Evolutionary conservation across 2,329 filamentous ascomycete species (phyloP), one percentile per base, ranked within the genome.

Genomic region (Hypoxylon sp.): DNA sequence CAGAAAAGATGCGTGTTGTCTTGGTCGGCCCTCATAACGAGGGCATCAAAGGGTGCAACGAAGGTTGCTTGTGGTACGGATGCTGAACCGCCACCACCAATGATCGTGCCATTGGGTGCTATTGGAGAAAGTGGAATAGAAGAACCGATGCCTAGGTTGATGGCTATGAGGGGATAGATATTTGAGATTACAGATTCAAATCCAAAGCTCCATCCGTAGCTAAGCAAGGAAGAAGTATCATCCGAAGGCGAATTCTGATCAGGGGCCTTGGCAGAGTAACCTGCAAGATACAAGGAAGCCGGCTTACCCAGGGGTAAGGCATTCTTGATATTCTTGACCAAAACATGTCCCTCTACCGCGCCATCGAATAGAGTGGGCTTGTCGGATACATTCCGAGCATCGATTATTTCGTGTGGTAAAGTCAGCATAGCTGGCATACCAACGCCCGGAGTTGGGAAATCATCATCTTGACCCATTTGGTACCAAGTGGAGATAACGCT

Each of bases 251-350:
- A 70, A 28, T 68, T 72, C 32, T 45, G 36, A 43, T 58, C 60
- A 17, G 70, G 70, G 1, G 70, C 69, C 30, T 67, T 68, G 19
- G 76, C 76, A 23, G 84, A 83, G 62, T 85, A 85, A 23, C 83
- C 80, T 45, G 41, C 41, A 45, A 45, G 41, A 70, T 82, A 83
- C 43, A 86, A 68, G 0, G 82, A 80, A 60, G 86, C 59, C 13
- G 79, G 58, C 72, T 81, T 72, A 30, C 78, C 77, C 2, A 86
- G 71, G 0, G 83, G 83, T 0, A 85, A 77, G 10, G 80, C 75
- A 23, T 75, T 76, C 58, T 83, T 71, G 58, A 79, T 83, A 67
- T 85, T 85, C 75, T 85, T 85, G 28, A 86, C 73, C 1, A 82
- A 74, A 2, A 79, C 78, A 3, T 74, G 66, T 55, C 78, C 78